Evolutionary conservation across 1,284 basidiomycete species (phyloP).

Genomic region (Malassezia sympodialis): DNA sequence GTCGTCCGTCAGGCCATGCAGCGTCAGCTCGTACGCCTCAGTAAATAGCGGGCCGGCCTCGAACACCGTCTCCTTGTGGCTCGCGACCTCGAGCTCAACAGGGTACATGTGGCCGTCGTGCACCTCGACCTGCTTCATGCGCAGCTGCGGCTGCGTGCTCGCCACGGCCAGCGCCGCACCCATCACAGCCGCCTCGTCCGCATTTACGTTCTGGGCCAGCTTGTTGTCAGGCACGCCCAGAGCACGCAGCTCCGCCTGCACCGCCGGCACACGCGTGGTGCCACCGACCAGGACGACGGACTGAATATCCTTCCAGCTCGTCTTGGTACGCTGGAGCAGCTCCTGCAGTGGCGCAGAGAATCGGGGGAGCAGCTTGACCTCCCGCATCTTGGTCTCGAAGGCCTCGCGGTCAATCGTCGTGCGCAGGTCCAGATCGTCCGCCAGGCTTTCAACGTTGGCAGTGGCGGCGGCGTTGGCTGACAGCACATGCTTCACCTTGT

Average conservation of each 20-base stretch:
- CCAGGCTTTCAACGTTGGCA: conserved; percentile 71
- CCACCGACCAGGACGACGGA: conserved; percentile 89
- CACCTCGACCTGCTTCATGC: conserved; percentile 85
- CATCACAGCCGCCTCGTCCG: conserved; percentile 90
- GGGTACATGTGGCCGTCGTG: conserved; percentile 53
- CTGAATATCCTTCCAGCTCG: conserved; percentile 64
- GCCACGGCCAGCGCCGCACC: conserved; percentile 87
- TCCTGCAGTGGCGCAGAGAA: conserved; percentile 55
- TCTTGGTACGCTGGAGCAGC: conserved; percentile 61
- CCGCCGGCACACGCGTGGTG: conserved; percentile 76
- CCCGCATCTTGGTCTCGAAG: conserved; percentile 57
- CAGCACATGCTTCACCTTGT: conserved; percentile 78
- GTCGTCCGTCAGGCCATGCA: conserved; percentile 29
- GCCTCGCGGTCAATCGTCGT: conserved; percentile 63
- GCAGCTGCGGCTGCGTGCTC: conserved; percentile 76
- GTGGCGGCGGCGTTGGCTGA: conserved; percentile 78
- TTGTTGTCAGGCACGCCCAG: conserved; percentile 40
- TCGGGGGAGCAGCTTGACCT: conserved; percentile 20
- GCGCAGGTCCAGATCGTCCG: conserved; percentile 82
- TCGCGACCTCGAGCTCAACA: conserved; percentile 26
- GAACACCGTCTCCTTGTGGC: conserved; percentile 28
- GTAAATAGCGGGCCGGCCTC: conserved; percentile 26
- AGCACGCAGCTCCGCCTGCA: conserved; percentile 57
- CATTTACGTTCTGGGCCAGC: conserved; percentile 71
- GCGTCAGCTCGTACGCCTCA: conserved; percentile 21